Percentiles rank a stretch among this genome's conserved stretches.
Conservation (phyloP, 2,329 filamentous ascomycete species). For the Xylariaceae sp. region DNA sequence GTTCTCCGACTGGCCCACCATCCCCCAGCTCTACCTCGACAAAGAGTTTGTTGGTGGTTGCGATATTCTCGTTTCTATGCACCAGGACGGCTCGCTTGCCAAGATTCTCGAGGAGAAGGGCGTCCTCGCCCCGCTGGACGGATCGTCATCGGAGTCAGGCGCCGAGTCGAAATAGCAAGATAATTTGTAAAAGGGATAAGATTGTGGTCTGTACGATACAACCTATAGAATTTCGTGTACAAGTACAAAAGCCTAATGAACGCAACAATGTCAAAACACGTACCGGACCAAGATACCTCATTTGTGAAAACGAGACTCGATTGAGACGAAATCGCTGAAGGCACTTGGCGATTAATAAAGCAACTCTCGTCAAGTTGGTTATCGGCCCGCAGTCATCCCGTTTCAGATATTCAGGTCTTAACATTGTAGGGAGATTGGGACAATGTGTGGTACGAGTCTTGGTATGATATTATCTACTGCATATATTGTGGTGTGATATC, state of each 20-base stretch:
- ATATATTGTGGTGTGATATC: too few relatives aligned
- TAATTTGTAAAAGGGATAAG: constrained; percentile 2
- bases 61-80: constrained; percentile 96
- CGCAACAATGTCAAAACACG: neutral
- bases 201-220: constrained; percentile 19
- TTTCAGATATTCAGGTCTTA: too few relatives aligned
- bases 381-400: too few relatives aligned
- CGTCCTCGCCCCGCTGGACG: constrained; percentile 73
- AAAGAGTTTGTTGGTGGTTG: constrained; percentile 98
- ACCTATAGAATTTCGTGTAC: constrained; percentile 31
- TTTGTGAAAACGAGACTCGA: neutral
- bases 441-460: too few relatives aligned
- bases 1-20: constrained; percentile 98
- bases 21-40: constrained; percentile 93
- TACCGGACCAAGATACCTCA: neutral
- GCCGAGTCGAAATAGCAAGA: constrained; percentile 29
- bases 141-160: constrained; percentile 32
- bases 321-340: neutral
- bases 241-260: constrained; percentile 23
- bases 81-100: constrained; percentile 91
- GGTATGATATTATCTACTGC: too few relatives aligned
- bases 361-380: too few relatives aligned
- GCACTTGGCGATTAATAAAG: too few relatives aligned
- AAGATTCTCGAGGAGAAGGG: constrained; percentile 92
- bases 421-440: too few relatives aligned